Conservation (phyloP, 306 rosid genomes). For the Arachis hypogaea region DNA sequence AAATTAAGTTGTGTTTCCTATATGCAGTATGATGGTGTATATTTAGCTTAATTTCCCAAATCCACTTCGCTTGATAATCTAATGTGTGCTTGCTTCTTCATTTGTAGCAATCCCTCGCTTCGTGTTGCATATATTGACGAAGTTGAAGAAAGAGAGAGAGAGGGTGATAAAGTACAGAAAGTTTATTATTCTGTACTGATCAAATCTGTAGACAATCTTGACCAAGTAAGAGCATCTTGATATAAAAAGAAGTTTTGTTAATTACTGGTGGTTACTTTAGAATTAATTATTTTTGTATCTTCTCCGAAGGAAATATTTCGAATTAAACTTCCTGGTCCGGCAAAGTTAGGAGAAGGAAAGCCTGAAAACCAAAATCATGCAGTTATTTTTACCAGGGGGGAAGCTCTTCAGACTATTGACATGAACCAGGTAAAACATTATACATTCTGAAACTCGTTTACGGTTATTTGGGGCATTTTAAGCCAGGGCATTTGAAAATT, state of each 20-base stretch:
- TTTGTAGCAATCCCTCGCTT: conserved; percentile 83
- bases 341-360: conserved; percentile 96
- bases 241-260: conserved; percentile 28
- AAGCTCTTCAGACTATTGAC: conserved; percentile 95
- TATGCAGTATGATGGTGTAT: conserved; percentile 1
- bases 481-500: conserved; percentile 35
- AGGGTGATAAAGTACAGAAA: conserved; percentile 71
- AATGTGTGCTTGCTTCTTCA: conserved; percentile 33
- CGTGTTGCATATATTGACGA: conserved; percentile 99
- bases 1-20: conserved; percentile 28
- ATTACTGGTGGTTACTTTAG: conserved; percentile 24
- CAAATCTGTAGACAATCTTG: conserved; percentile 86
- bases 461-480: conserved; percentile 35
- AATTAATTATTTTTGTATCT: conserved; percentile 42
- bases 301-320: conserved; percentile 79
- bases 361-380: conserved; percentile 99
- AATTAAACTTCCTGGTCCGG: conserved; percentile 89
- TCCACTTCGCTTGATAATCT: conserved; percentile 41
- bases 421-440: conserved; percentile 83
- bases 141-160: conserved; percentile 76
- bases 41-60: conserved; percentile 29
- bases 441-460: conserved; percentile 31
- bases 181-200: conserved; percentile 95
- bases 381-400: conserved; percentile 88
- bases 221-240: conserved; percentile 68